Base-by-base conservation (phyloP, 2,329 filamentous ascomycete genomes). In the Aspergillus caelatus region DNA sequence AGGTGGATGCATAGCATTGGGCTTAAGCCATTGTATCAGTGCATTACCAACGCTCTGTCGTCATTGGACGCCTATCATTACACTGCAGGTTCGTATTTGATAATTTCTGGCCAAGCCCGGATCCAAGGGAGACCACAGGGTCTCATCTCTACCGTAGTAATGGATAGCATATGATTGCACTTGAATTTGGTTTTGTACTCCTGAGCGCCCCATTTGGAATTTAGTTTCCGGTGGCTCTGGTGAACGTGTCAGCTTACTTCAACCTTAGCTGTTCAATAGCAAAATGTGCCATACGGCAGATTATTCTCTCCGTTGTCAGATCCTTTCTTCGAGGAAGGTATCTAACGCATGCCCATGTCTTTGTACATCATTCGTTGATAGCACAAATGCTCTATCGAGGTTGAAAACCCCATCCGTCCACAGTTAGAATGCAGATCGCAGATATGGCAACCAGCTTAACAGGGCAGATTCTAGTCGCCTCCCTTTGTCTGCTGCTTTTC, bases 141-240 rank as follows among this genome's bases (percentile, higher is more conserved):
- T 43, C 19, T 21, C 7, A 21, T 11, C 7, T 7, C n/a, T 9
- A 41, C 39, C 16, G 3, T 41, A 41, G 39, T 10, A n/a, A n/a
- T n/a, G 7, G 16, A 19, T 41, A 16, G 14, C 14, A 41, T 41
- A 41, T 41, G 39, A 41, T n/a, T n/a, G 16, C 1, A 4, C 19
- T 19, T 41, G 19, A 10, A 4, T n/a, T 6, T 41, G 16, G 36
- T 19, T 48, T 26, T 26, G 11, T 48, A 23, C 28, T 10, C 11
- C 21, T 8, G n/a, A 26, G 45, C 6, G 12, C 23, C 21, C 7
- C n/a, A 14, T 23, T 19, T 8, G 14, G 10, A 21, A 11, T 46
- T 0, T 8, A 46, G 10, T 14, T 6, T 1, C 3, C 5, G 6
- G 19, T 28, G 11, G 8, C 21, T 10, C 10, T 11, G 4, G 2